Evolutionary conservation across 2,329 filamentous ascomycete genomes (phyloP).

Genomic region (Pezicula neosporulosa): DNA sequence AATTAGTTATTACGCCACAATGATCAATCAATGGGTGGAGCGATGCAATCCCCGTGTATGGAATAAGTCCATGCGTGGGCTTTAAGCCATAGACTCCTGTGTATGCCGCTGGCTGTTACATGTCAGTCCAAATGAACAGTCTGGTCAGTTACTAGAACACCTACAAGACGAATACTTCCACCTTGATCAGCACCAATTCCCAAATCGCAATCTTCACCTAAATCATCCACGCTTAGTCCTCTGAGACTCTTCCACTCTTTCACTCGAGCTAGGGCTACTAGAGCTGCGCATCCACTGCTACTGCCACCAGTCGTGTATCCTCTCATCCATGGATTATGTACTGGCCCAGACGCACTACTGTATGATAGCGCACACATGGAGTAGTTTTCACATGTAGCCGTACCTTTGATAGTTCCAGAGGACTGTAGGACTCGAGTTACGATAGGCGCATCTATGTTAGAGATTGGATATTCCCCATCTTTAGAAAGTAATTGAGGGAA

Average conservation of each 20-base stretch:
- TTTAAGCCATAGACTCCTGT: slow-evolving; percentile 1
- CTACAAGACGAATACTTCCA: too few relatives aligned
- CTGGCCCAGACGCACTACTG: too few relatives aligned
- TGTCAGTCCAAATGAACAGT: too few relatives aligned
- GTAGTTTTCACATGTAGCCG: slow-evolving; percentile 48
- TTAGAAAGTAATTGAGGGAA: not conserved
- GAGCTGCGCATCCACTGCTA: too few relatives aligned
- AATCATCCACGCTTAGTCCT: too few relatives aligned
- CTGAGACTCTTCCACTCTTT: too few relatives aligned
- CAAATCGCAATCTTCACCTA: too few relatives aligned
- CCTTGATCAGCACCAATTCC: too few relatives aligned
- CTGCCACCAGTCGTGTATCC: too few relatives aligned
- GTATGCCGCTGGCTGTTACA: not conserved
- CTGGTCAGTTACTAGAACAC: too few relatives aligned
- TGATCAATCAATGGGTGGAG: slow-evolving; percentile 48
- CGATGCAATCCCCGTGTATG: slow-evolving; percentile 32
- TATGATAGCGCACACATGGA: slow-evolving; percentile 25
- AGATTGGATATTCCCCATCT: not conserved
- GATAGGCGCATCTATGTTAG: slow-evolving; percentile 48
- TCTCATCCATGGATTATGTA: too few relatives aligned
- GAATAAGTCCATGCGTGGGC: slow-evolving; percentile 3
- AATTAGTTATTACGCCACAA: slow-evolving; percentile 36
- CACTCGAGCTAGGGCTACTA: too few relatives aligned
- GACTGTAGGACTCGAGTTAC: slow-evolving; percentile 45
- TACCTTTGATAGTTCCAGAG: slow-evolving; percentile 45